These are phyloP conservation scores for Aspergillus carlsbadensis DNA, from an alignment of 495 filamentous ascomycete species.

Conservation along the genomic window DNA sequence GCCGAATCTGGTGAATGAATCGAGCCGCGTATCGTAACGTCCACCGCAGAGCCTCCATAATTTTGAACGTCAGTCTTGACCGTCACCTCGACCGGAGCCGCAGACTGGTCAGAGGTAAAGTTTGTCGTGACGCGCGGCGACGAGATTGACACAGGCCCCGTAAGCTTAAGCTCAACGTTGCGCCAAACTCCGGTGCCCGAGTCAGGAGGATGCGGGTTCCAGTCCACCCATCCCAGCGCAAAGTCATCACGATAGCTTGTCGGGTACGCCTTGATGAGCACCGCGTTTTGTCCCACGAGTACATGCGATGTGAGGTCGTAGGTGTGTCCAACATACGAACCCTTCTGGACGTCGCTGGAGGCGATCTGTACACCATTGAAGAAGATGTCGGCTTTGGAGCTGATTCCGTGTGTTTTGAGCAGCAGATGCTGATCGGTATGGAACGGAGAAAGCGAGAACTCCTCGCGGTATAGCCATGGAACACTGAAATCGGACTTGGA, in stretches of 20 bases:
- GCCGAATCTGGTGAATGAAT: conserved; percentile 28
- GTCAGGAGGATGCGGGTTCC: conserved; percentile 63
- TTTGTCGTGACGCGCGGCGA: conserved; percentile 49
- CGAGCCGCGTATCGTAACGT: conserved; percentile 35
- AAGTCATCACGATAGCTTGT: conserved; percentile 60
- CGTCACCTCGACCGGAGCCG: conserved; percentile 33
- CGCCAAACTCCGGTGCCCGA: conserved; percentile 64
- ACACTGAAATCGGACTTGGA: conserved; percentile 47
- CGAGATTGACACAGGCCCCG: conserved; percentile 52
- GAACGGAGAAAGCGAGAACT: conserved; percentile 43
- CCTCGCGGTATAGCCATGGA: conserved; percentile 63
- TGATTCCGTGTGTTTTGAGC: conserved; percentile 58
- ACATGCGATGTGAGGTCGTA: conserved; percentile 53
- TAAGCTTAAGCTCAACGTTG: conserved; percentile 57
- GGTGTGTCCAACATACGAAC: conserved; percentile 54
- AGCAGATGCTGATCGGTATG: conserved; percentile 45
- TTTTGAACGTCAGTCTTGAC: conserved; percentile 52
- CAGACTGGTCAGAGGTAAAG: conserved; percentile 26
- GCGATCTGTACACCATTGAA: conserved; percentile 57
- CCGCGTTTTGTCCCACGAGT: conserved; percentile 40
- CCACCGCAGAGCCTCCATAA: conserved; percentile 35
- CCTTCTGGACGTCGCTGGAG: conserved; percentile 46
- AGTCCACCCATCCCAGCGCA: conserved; percentile 61
- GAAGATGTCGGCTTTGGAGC: conserved; percentile 59
- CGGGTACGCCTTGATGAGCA: conserved; percentile 55